A percentile compares a stretch with the other conserved stretches of the same genome.
Evolutionary conservation across 176 grass and related monocot species (phyloP).

Genomic region (Cymbopogon citratus): DNA sequence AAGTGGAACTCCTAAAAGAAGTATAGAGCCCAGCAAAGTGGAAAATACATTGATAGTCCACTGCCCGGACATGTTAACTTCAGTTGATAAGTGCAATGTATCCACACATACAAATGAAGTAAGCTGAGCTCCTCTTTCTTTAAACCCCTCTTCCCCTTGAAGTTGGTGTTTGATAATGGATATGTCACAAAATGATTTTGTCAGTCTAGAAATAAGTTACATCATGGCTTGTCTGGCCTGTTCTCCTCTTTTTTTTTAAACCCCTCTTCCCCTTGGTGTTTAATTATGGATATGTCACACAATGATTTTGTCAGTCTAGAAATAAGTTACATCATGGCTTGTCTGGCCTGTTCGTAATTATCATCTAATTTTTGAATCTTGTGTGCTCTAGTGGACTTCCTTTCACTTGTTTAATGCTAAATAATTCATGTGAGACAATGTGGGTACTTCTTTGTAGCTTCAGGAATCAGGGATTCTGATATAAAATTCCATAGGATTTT

Average conservation of each 20-base stretch:
- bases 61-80: constrained; percentile 33
- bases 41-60: constrained; percentile 39
- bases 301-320: constrained; percentile 13
- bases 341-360: background rate
- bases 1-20: constrained; percentile 48
- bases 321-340: constrained; percentile 16
- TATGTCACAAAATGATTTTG: no score
- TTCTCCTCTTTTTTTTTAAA: no score
- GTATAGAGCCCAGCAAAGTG: constrained; percentile 33
- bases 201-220: no score
- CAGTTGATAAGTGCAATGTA: constrained; percentile 14
- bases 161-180: no score
- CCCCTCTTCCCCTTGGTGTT: background rate
- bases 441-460: background rate
- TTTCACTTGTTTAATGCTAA: background rate
- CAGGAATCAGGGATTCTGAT: background rate
- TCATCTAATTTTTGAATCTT: background rate
- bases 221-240: no score
- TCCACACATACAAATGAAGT: constrained; percentile 22
- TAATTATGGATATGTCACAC: background rate
- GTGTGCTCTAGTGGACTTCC: background rate
- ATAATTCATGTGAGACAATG: background rate
- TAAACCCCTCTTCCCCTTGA: no score
- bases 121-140: constrained; percentile 11
- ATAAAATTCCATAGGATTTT: background rate